A percentile compares a stretch with the other conserved stretches of the same genome.
phyloP scores from a whole-genome alignment of 768 basidiomycete genomes.

The Gautieria morchelliformis region DNA sequence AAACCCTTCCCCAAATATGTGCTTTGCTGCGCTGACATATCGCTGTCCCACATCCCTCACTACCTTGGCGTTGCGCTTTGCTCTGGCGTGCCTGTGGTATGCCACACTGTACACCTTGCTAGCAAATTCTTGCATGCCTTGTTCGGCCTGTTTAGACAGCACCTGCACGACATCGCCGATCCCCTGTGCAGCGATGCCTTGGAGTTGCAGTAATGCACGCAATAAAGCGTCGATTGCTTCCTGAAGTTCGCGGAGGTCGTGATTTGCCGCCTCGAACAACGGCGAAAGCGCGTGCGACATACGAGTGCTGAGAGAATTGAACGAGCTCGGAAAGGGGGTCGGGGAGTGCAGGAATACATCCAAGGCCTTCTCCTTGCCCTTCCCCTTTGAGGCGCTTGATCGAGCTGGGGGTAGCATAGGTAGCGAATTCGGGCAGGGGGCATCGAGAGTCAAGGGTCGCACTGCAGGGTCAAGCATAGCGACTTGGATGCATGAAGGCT shows the following conservation, averaged over 20 bases:
- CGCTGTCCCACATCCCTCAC: conserved; percentile 1
- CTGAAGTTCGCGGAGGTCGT: background rate
- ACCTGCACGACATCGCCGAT: background rate
- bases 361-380: background rate
- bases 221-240: conserved; percentile 6
- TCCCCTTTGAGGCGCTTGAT: background rate
- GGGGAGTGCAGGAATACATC: background rate
- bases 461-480: background rate
- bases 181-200: background rate
- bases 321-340: background rate
- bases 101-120: conserved; percentile 2
- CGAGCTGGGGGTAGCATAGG: background rate
- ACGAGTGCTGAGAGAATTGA: background rate
- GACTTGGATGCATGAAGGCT: background rate
- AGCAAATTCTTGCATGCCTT: conserved; percentile 3
- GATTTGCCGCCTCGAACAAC: background rate
- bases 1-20: background rate
- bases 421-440: background rate
- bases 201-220: background rate
- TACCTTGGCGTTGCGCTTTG: background rate
- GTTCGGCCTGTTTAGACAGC: background rate
- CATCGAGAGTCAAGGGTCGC: background rate
- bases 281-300: conserved; percentile 3
- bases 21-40: background rate
- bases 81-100: conserved; percentile 1